phyloP scores from a whole-genome alignment of 1,284 basidiomycete species.

The Boletus sp. region DNA sequence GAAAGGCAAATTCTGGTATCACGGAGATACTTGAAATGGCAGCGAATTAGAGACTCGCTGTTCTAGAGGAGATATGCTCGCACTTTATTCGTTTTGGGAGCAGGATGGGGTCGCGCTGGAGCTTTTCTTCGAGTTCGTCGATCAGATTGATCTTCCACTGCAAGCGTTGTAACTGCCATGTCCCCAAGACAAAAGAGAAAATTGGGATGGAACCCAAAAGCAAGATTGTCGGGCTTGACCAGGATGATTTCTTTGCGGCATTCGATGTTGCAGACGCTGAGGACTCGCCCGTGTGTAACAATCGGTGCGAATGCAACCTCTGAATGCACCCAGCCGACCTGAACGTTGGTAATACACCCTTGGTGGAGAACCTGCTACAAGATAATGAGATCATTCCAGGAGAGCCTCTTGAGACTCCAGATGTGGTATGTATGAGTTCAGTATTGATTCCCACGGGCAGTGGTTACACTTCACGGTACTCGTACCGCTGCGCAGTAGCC shows the following conservation, averaged over 20 bases:
- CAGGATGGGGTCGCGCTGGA: slow-evolving; percentile 73
- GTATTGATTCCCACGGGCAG: slow-evolving; percentile 22
- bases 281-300: slow-evolving; percentile 16
- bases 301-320: slow-evolving; percentile 7
- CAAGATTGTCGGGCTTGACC: slow-evolving; percentile 70
- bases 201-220: slow-evolving; percentile 85
- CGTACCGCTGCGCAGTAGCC: slow-evolving; percentile 13
- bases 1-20: slow-evolving; percentile 83
- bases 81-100: slow-evolving; percentile 89
- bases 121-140: slow-evolving; percentile 90
- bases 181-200: slow-evolving; percentile 87
- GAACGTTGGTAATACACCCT: slow-evolving; percentile 3
- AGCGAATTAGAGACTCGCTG: slow-evolving; percentile 12
- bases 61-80: slow-evolving; percentile 29
- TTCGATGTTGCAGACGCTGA: slow-evolving; percentile 9
- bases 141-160: slow-evolving; percentile 96
- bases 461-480: not conserved
- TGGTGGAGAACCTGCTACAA: slow-evolving; percentile 12
- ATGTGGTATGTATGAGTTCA: not conserved
- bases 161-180: slow-evolving; percentile 89
- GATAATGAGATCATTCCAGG: slow-evolving; percentile 18
- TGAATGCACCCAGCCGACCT: slow-evolving; percentile 9
- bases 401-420: too few species aligned
- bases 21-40: slow-evolving; percentile 50
- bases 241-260: slow-evolving; percentile 52